Conservation (phyloP, 2,329 filamentous ascomycete genomes). For the Verticillium dahliae region DNA sequence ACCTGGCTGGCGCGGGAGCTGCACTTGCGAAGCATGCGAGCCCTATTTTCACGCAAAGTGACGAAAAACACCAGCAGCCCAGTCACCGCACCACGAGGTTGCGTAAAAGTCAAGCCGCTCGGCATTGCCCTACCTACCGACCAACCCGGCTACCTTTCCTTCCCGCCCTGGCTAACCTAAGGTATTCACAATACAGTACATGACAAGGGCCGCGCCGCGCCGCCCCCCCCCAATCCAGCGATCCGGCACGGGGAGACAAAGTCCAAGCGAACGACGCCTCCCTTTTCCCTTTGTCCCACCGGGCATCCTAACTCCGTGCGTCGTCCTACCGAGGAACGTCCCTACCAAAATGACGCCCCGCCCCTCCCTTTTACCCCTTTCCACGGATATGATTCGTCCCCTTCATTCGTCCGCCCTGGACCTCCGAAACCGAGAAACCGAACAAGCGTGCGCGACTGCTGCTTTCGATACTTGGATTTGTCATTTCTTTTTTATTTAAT, state of each 20-base stretch:
- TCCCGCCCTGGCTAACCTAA: constrained; percentile 4
- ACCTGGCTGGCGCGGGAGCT: no score
- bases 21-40: no score
- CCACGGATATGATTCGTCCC: neutral
- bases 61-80: no score
- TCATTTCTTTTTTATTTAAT: neutral
- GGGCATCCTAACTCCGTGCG: neutral
- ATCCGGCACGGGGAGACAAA: neutral
- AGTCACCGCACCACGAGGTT: no score
- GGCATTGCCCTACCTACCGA: neutral
- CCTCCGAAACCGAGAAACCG: neutral
- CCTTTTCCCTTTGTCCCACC: neutral
- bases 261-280: neutral
- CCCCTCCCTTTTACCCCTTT: neutral
- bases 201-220: neutral
- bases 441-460: neutral
- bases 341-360: constrained; percentile 1
- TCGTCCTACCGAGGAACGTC: neutral
- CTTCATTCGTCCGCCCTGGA: neutral
- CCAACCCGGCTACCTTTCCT: neutral
- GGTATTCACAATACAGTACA: constrained; percentile 13
- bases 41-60: no score
- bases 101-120: neutral
- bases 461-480: neutral
- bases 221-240: neutral